phyloP scores from a whole-genome alignment of 2,329 filamentous ascomycete genomes.

The Podosphaera xanthii region DNA sequence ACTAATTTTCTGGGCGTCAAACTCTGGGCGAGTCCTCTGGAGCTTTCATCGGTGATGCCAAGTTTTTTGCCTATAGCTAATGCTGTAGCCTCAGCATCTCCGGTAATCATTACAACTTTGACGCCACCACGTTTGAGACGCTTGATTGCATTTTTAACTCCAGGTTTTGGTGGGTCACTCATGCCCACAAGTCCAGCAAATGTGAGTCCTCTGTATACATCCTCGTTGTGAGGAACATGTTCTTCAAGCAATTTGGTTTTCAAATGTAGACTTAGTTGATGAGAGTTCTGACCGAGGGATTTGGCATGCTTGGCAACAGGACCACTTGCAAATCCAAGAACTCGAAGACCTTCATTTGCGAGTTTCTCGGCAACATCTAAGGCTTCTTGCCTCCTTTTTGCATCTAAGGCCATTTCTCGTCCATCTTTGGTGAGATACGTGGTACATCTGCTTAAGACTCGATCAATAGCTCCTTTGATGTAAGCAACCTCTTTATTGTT shows the following conservation, averaged over 20 bases:
- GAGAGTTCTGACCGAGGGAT: slow-evolving; percentile 14
- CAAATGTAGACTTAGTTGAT: slow-evolving; percentile 29
- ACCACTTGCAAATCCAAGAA: slow-evolving; percentile 84
- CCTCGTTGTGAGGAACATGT: slow-evolving; percentile 30
- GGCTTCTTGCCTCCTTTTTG: slow-evolving; percentile 49
- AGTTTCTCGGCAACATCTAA: slow-evolving; percentile 61
- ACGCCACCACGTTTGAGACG: slow-evolving; percentile 84
- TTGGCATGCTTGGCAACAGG: slow-evolving; percentile 29
- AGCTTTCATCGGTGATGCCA: slow-evolving; percentile 60
- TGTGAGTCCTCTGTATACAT: slow-evolving; percentile 58
- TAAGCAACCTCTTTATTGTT: slow-evolving; percentile 54
- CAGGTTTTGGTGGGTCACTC: slow-evolving; percentile 84
- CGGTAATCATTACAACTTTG: slow-evolving; percentile 97
- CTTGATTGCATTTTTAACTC: slow-evolving; percentile 72
- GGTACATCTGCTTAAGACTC: slow-evolving; percentile 66
- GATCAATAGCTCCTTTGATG: slow-evolving; percentile 85
- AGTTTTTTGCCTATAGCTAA: slow-evolving; percentile 82
- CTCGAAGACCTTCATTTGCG: slow-evolving; percentile 72
- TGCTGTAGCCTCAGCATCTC: slow-evolving; percentile 85
- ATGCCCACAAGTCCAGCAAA: slow-evolving; percentile 91
- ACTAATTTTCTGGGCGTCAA: slow-evolving; percentile 46
- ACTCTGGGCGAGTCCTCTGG: slow-evolving; percentile 27
- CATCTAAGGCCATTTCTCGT: slow-evolving; percentile 65
- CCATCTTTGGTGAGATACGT: slow-evolving; percentile 76
- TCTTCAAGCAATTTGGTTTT: slow-evolving; percentile 11